Base-by-base conservation (phyloP, 2,329 filamentous ascomycete genomes). In the Trichoderma endophyticum region DNA sequence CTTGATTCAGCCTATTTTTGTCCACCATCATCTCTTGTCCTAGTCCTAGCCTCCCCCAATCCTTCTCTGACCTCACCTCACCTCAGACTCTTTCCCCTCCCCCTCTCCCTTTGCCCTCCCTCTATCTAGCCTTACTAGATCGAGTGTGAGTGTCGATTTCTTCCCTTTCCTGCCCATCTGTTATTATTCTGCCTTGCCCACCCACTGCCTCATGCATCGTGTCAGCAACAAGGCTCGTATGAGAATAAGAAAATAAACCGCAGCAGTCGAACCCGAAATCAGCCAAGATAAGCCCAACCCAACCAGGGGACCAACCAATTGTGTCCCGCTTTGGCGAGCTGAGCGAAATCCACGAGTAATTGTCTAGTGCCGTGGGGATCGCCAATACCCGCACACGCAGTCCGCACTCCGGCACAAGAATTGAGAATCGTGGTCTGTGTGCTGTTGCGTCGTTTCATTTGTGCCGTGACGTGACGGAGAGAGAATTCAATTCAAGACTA, bases 331-430 rank as follows among this genome's bases (percentile, higher is more conserved):
- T 34, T 64, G 24, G 61, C 15, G 36, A 64, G 48, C 34, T 39
- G 36, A 63, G 60, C 28, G 54, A 54, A n/a, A 28, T 2, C 32
- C 28, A 11, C 64, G 54, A 67, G 21, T 21, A 59, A 34, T 18
- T 36, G 14, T 64, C 21, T 54, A 54, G 48, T 57, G 51, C 39
- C 64, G 64, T 67, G 64, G 67, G 51, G 67, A 70, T 70, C 67
- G 67, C 67, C 67, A 70, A 26, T 54, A 61, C n/a, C 60, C 64
- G 64, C 51, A 56, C 36, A 14, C 43, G 43, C 30, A 30, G 30
- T 30, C 30, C 30, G 30, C 30, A 30, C 30, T 30, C 18, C 63
- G 18, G 48, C 48, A 54, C n/a, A 54, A 54, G 48, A 54, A 51
- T 51, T 12, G n/a, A 51, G n/a, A 51, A 21, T 21, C 43, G 48